Percentiles rank a stretch among this genome's conserved stretches.
Evolutionary conservation across 192 early-diverging fungal genomes (phyloP).

Genomic region (Podochytrium sp.): DNA sequence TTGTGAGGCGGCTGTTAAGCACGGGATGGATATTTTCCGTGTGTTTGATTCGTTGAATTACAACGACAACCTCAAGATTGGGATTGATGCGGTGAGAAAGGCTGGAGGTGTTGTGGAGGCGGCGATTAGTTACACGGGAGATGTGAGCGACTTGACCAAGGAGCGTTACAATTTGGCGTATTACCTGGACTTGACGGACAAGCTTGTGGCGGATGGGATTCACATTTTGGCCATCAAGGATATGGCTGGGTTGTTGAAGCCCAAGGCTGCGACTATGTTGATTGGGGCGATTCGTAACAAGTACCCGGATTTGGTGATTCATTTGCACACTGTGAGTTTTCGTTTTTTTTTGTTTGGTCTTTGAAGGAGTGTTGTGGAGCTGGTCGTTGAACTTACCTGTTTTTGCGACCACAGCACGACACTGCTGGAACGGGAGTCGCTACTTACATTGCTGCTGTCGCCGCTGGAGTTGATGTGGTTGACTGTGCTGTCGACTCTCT

Average conservation of each 20-base stretch:
- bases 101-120: conserved; percentile 95
- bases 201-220: conserved; percentile 88
- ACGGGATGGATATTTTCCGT: conserved; percentile 96
- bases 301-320: conserved; percentile 91
- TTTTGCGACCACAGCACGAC: conserved; percentile 73
- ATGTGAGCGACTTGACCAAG: conserved; percentile 82
- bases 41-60: conserved; percentile 99
- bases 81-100: conserved; percentile 89
- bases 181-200: conserved; percentile 87
- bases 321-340: conserved; percentile 67
- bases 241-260: conserved; percentile 97
- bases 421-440: conserved; percentile 97
- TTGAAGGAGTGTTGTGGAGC: no score
- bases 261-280: conserved; percentile 84
- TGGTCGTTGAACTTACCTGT: background rate
- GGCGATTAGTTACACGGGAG: conserved; percentile 87
- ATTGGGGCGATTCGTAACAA: conserved; percentile 82
- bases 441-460: conserved; percentile 88
- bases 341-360: background rate
- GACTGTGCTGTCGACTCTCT: conserved; percentile 92
- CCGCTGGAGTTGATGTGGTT: conserved; percentile 89
- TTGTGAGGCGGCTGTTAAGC: conserved; percentile 80
- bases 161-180: conserved; percentile 89
- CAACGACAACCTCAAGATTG: conserved; percentile 91
- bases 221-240: conserved; percentile 85